These are phyloP conservation scores for Chlorella sp. DNA, from an alignment of 139 green algal genomes.

Conservation along the genomic window DNA sequence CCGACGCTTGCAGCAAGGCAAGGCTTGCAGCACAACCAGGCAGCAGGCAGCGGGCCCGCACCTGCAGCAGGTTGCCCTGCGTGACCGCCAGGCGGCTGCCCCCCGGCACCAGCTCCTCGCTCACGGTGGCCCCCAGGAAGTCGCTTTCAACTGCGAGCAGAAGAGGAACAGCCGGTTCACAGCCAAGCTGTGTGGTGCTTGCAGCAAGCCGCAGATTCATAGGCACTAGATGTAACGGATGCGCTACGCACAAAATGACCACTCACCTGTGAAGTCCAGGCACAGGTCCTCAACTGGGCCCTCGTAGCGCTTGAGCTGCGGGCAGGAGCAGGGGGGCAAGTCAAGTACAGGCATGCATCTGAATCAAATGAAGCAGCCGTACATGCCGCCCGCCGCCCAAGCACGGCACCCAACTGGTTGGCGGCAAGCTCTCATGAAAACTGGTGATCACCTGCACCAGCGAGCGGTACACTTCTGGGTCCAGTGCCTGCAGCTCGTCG, in stretches of 20 bases:
- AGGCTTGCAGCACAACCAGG: no score
- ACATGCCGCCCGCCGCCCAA: no score
- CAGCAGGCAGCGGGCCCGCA: neutral
- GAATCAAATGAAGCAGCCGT: no score
- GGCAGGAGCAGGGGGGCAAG: neutral
- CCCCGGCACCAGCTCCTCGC: constrained; percentile 75
- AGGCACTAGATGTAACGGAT: no score
- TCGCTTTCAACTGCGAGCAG: constrained; percentile 62
- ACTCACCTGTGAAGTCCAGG: constrained; percentile 75
- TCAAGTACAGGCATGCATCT: no score
- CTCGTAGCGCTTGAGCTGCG: constrained; percentile 76
- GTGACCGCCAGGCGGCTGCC: constrained; percentile 69
- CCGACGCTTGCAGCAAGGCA: no score
- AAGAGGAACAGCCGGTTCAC: no score
- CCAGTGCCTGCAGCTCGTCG: constrained; percentile 79
- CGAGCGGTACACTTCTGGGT: constrained; percentile 66
- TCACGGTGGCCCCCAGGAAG: constrained; percentile 63
- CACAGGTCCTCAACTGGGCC: constrained; percentile 74
- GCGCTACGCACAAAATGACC: no score
- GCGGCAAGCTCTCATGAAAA: no score
- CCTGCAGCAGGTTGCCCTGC: constrained; percentile 65
- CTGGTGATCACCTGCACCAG: constrained; percentile 30
- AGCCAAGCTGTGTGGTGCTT: no score
- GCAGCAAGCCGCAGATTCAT: no score
- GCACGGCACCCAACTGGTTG: no score